Percentiles rank a stretch among this genome's conserved stretches.
Conservation (phyloP, 2,329 filamentous ascomycete species). For the Diaporthe aspalathi region DNA sequence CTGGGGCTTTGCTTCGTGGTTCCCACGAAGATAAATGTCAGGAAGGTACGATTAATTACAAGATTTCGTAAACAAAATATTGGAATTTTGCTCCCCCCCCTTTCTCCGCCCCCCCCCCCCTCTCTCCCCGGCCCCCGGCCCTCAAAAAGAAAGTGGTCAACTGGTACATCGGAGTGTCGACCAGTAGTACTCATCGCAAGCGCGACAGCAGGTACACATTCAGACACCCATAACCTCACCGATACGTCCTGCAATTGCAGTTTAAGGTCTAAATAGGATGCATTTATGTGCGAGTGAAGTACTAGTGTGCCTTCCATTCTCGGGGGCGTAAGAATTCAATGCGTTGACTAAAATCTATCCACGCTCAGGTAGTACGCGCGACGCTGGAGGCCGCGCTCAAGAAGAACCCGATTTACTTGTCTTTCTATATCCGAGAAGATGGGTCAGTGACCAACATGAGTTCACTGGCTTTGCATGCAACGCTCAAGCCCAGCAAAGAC, state of each 20-base stretch:
- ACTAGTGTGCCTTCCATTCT: too few species aligned
- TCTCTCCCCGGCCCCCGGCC: neutral
- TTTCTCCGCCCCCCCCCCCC: too few species aligned
- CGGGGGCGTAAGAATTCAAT: rapidly evolving
- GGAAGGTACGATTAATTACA: neutral
- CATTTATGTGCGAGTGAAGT: too few species aligned
- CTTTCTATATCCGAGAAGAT: constrained; percentile 4
- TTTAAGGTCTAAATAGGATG: too few species aligned
- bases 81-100: too few species aligned
- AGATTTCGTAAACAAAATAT: too few species aligned
- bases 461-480: neutral
- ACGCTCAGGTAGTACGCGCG: neutral
- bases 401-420: constrained; percentile 1
- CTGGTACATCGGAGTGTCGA: too few species aligned
- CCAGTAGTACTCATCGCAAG: too few species aligned
- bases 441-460: constrained; percentile 21
- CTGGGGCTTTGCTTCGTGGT: constrained; percentile 15
- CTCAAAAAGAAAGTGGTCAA: too few species aligned
- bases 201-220: too few species aligned
- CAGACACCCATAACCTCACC: too few species aligned
- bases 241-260: too few species aligned
- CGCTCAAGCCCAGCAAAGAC: constrained; percentile 1
- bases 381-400: constrained; percentile 11
- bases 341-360: neutral
- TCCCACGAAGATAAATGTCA: neutral